phyloP scores from a whole-genome alignment of 768 basidiomycete species.

The Asterophora lycoperdoides region DNA sequence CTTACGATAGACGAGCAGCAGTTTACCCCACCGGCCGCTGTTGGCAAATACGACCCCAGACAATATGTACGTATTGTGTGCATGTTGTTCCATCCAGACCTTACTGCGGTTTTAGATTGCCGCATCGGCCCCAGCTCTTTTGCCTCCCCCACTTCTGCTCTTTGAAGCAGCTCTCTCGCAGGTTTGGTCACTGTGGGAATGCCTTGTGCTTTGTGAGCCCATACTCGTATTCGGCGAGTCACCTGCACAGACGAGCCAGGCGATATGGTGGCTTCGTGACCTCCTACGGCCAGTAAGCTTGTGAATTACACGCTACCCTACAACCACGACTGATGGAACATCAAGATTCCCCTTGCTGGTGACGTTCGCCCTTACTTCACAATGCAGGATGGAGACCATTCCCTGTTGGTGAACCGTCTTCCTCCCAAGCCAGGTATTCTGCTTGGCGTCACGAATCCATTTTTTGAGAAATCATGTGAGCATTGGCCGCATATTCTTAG shows the following conservation, averaged over 20 bases:
- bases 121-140: constrained; percentile 56
- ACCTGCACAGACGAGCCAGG: constrained; percentile 80
- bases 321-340: constrained; percentile 1
- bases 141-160: constrained; percentile 52
- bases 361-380: constrained; percentile 95
- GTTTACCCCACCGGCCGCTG: constrained; percentile 49
- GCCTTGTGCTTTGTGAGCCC: constrained; percentile 85
- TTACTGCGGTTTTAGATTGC: constrained; percentile 46
- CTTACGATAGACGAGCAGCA: constrained; percentile 69
- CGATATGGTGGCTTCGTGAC: constrained; percentile 90
- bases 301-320: neutral
- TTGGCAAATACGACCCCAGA: constrained; percentile 48
- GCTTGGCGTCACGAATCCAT: constrained; percentile 85
- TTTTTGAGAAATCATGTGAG: constrained; percentile 71
- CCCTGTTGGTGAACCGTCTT: constrained; percentile 71
- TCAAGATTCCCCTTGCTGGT: constrained; percentile 73
- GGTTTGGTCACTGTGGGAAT: constrained; percentile 91
- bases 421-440: constrained; percentile 75
- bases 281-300: constrained; percentile 70
- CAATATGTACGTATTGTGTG: constrained; percentile 41
- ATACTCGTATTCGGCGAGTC: constrained; percentile 78
- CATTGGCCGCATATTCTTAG: constrained; percentile 88
- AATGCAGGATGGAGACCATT: constrained; percentile 88
- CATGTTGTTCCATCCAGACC: neutral
- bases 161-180: constrained; percentile 64